Evolutionary conservation across 768 basidiomycete species (phyloP).

Genomic region (Suillus americanus): DNA sequence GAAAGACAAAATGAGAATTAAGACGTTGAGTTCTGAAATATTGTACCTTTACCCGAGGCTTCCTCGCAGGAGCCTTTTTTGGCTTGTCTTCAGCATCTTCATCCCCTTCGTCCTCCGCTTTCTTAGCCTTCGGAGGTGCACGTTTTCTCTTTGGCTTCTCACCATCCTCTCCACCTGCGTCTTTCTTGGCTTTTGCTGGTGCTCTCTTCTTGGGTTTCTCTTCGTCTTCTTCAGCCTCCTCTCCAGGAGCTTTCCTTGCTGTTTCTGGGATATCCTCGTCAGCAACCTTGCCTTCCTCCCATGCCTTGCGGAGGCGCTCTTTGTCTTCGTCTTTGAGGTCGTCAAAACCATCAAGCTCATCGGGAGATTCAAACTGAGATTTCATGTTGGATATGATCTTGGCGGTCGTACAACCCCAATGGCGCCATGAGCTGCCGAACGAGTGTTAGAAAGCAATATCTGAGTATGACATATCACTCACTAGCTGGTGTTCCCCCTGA

Average conservation of each 20-base stretch:
- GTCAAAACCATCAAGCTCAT: constrained; percentile 86
- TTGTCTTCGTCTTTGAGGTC: constrained; percentile 70
- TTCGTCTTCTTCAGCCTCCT: constrained; percentile 45
- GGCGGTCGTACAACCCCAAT: constrained; percentile 85
- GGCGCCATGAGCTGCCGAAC: constrained; percentile 68
- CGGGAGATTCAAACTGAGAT: constrained; percentile 49
- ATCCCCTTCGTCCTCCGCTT: constrained; percentile 34
- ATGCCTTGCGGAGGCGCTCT: constrained; percentile 68
- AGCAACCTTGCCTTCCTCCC: constrained; percentile 74
- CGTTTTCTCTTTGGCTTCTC: constrained; percentile 38
- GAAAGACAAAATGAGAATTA: constrained; percentile 10
- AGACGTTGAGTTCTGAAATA: neutral
- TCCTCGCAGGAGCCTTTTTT: constrained; percentile 35
- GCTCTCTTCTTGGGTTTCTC: constrained; percentile 58
- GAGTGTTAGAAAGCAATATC: neutral
- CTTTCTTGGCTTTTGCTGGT: constrained; percentile 38
- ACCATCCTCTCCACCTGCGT: constrained; percentile 33
- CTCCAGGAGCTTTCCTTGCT: constrained; percentile 58
- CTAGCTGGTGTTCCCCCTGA: constrained; percentile 70
- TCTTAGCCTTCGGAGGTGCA: constrained; percentile 29
- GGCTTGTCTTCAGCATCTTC: constrained; percentile 31
- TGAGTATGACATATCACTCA: constrained; percentile 31
- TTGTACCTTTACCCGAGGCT: constrained; percentile 35
- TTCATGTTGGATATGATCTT: constrained; percentile 75
- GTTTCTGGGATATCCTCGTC: constrained; percentile 80